Evolutionary conservation across 495 filamentous ascomycete species (phyloP), one percentile per base, ranked within the genome.

Genomic region (Rhizodiscina lignyota): DNA sequence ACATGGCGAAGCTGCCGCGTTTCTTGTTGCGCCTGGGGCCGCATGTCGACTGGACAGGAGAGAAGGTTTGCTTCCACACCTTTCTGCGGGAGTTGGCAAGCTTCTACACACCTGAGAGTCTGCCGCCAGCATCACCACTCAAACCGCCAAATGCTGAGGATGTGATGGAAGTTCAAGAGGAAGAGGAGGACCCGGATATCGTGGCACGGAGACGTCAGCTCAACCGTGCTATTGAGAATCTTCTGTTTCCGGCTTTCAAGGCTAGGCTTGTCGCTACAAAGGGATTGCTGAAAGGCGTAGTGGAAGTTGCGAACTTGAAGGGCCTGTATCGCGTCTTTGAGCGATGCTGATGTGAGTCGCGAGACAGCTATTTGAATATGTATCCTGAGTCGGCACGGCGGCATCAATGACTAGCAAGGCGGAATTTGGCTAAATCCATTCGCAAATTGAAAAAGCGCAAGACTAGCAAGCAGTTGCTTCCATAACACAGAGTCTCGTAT

Each of bases 321-420:
- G 86, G 91, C 3, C 52, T 99, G 34, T 99, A 99, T 56, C 63
- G 82, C 28, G 86, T 94, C n/a, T 99, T 99, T 63, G 91, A 99
- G 59, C 67, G 91, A 32, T 96, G 86, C 56, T 94, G n/a, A n/a
- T n/a, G n/a, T n/a, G n/a, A n/a, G n/a, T n/a, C n/a, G n/a, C n/a
- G n/a, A n/a, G n/a, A n/a, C n/a, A n/a, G n/a, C n/a, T n/a, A n/a
- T n/a, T n/a, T n/a, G n/a, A n/a, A n/a, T n/a, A n/a, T n/a, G n/a
- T n/a, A n/a, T n/a, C n/a, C n/a, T n/a, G n/a, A n/a, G n/a, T n/a
- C n/a, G n/a, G n/a, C n/a, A n/a, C n/a, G n/a, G n/a, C n/a, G n/a
- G n/a, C n/a, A n/a, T n/a, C n/a, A n/a, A n/a, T n/a, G n/a, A n/a
- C n/a, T n/a, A n/a, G n/a, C n/a, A n/a, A n/a, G n/a, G n/a, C n/a